Percentiles rank a stretch among this genome's conserved stretches.
These are phyloP conservation scores for slime mould (Dictyostelium discoideum) DNA, from an alignment of 78 protist genomes.

Conservation along the genomic window dicty_2.7 NC_007091.3:1538001-1538500, in stretches of 20 bases:
- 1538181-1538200: background rate
- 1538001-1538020: background rate
- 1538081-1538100: background rate
- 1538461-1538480: background rate
- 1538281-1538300: background rate
- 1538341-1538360: background rate
- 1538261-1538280: background rate
- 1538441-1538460: background rate
- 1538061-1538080: background rate
- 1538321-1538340: slow-evolving; percentile 1
- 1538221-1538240: background rate
- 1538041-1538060: background rate
- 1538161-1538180: background rate
- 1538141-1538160: background rate
- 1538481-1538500: background rate
- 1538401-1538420: background rate
- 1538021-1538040: background rate
- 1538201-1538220: background rate
- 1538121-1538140: background rate
- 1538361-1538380: background rate
- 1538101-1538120: background rate
- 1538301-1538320: background rate
- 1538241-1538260: background rate
- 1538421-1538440: background rate
- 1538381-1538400: background rate